These are phyloP conservation scores for Diplodia scrobiculata DNA, from an alignment of 2,329 filamentous ascomycete genomes.

Conservation along the genomic window DNA sequence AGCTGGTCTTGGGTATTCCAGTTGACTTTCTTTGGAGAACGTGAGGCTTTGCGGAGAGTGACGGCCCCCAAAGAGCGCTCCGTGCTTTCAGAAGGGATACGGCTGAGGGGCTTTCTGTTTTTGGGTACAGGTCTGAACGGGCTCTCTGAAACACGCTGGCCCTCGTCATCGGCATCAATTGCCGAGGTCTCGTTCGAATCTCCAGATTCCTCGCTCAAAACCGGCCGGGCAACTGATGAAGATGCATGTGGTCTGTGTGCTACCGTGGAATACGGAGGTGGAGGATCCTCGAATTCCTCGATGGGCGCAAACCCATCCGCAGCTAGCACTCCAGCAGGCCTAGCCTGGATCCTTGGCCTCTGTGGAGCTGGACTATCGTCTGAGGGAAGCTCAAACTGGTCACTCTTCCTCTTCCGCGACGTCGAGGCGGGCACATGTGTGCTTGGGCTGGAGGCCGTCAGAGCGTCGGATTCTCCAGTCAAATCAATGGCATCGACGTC, in stretches of 20 bases:
- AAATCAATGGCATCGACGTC: conserved; percentile 42
- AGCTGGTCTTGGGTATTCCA: background rate
- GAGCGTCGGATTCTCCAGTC: conserved; percentile 37
- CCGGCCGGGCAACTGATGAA: too few relatives aligned
- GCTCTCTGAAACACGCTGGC: conserved; percentile 13
- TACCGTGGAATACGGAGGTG: conserved; percentile 51
- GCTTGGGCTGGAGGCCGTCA: conserved; percentile 33
- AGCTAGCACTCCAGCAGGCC: background rate
- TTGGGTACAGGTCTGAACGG: conserved; percentile 2
- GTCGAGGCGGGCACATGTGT: conserved; percentile 30
- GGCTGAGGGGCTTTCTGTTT: conserved; percentile 32
- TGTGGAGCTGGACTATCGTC: conserved; percentile 7
- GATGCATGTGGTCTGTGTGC: conserved; percentile 32
- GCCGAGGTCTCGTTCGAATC: background rate
- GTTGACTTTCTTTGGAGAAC: conserved; percentile 21
- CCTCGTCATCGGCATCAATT: conserved; percentile 11
- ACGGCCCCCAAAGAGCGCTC: background rate
- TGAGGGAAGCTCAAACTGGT: conserved; percentile 45
- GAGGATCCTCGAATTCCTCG: conserved; percentile 34
- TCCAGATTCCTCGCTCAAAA: background rate
- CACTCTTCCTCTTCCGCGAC: conserved; percentile 51
- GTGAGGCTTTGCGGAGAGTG: conserved; percentile 20
- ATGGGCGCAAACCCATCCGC: conserved; percentile 29
- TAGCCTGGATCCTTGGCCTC: background rate
- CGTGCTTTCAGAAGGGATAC: background rate